phyloP scores from a whole-genome alignment of 345 rosid genomes.

The Eucalyptus tenuipes region DNA sequence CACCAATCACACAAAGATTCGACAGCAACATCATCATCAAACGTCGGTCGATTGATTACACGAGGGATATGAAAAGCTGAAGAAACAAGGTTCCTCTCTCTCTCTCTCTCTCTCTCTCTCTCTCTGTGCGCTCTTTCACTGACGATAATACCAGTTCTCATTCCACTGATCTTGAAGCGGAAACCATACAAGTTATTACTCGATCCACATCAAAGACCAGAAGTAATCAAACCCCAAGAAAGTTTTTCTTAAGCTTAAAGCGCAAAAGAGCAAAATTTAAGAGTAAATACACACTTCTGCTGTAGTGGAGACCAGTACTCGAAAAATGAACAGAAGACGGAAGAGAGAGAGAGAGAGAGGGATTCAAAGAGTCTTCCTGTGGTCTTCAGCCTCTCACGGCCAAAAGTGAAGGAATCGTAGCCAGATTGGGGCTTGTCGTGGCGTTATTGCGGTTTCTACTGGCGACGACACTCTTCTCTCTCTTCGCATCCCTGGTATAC shows the following conservation, averaged over 20 bases:
- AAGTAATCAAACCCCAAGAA: background rate
- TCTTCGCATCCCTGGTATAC: slow-evolving; percentile 27
- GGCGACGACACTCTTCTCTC: slow-evolving; percentile 15
- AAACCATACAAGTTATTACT: background rate
- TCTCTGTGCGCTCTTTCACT: background rate
- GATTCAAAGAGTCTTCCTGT: background rate
- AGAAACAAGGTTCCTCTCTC: background rate
- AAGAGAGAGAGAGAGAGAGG: background rate
- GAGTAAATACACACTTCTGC: background rate
- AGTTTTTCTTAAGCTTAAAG: background rate
- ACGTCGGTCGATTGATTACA: background rate
- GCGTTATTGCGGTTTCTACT: slow-evolving; percentile 3
- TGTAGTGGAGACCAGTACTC: background rate
- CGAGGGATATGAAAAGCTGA: background rate
- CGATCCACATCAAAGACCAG: background rate
- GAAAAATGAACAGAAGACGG: background rate
- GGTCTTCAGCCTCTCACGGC: slow-evolving; percentile 32
- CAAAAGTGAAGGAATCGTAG: slow-evolving; percentile 66
- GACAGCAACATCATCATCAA: background rate
- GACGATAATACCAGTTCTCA: background rate
- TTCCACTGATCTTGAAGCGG: background rate
- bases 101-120: background rate
- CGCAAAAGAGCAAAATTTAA: background rate
- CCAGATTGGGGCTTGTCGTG: slow-evolving; percentile 28
- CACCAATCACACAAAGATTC: background rate